These are phyloP conservation scores for Penicilliopsis zonata DNA, from an alignment of 495 filamentous ascomycete species.

Conservation along the genomic window DNA sequence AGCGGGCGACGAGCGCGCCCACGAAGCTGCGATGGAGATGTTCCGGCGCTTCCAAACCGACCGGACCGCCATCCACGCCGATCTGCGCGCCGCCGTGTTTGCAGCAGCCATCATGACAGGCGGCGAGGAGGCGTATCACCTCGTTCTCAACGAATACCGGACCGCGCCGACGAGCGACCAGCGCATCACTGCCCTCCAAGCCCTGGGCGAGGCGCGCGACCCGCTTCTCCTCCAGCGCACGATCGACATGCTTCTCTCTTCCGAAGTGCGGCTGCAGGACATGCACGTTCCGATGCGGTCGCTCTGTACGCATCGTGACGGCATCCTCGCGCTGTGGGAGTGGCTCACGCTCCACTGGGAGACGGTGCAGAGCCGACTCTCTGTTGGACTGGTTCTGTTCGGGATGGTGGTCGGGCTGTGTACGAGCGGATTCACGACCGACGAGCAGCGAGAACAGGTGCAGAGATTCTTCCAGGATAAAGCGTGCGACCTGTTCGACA, in stretches of 20 bases:
- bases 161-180: conserved; percentile 84
- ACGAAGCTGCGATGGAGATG: conserved; percentile 50
- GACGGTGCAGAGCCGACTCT: conserved; percentile 57
- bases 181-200: conserved; percentile 83
- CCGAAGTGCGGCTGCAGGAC: conserved; percentile 90
- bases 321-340: conserved; percentile 66
- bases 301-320: conserved; percentile 63
- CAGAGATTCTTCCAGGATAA: conserved; percentile 69
- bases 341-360: conserved; percentile 89
- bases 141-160: conserved; percentile 68
- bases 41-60: conserved; percentile 50
- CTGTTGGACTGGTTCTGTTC: conserved; percentile 73
- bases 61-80: conserved; percentile 49
- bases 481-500: conserved; percentile 64
- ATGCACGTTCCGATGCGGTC: conserved; percentile 79
- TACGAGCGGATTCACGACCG: conserved; percentile 67
- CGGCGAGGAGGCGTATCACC: conserved; percentile 54
- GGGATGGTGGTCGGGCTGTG: conserved; percentile 74
- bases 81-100: conserved; percentile 52
- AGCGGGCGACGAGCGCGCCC: conserved; percentile 45
- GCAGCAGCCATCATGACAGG: conserved; percentile 48
- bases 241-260: conserved; percentile 58
- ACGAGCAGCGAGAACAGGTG: conserved; percentile 62
- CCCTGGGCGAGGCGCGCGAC: conserved; percentile 65
- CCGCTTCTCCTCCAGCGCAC: conserved; percentile 73